phyloP scores from a whole-genome alignment of 225 moss, liverwort and hornwort species.

The Sphagnum tenellum region DNA sequence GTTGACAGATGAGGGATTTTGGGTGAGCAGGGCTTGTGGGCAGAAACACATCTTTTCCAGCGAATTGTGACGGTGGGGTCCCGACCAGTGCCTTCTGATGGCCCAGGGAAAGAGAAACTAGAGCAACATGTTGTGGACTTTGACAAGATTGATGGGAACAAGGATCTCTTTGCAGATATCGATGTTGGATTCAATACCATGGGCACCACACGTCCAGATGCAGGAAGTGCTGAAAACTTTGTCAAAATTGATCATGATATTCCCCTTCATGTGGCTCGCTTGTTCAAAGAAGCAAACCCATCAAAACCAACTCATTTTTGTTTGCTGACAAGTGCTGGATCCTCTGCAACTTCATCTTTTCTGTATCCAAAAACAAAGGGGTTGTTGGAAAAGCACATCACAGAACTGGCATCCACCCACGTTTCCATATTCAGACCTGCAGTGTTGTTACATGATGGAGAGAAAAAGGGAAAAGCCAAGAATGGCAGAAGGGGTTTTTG shows the following conservation, averaged over 20 bases:
- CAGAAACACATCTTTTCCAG: conserved; percentile 24
- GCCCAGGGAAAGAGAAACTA: conserved; percentile 52
- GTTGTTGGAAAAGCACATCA: conserved; percentile 30
- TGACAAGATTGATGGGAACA: conserved; percentile 40
- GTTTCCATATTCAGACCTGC: conserved; percentile 35
- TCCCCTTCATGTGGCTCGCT: conserved; percentile 31
- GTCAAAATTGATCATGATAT: conserved; percentile 44
- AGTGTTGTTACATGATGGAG: conserved; percentile 29
- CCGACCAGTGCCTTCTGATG: conserved; percentile 39
- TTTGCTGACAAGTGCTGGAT: conserved; percentile 14
- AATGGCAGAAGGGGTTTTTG: conserved; percentile 10
- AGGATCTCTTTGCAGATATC: conserved; percentile 31
- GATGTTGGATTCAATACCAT: conserved; percentile 48
- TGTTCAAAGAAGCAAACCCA: conserved; percentile 46
- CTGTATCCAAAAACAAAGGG: conserved; percentile 43
- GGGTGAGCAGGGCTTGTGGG: conserved; percentile 33
- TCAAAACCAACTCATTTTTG: conserved; percentile 27
- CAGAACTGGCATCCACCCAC: conserved; percentile 23
- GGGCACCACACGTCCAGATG: conserved; percentile 39
- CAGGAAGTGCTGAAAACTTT: conserved; percentile 39
- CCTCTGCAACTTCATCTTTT: conserved; percentile 27
- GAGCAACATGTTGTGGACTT: conserved; percentile 53
- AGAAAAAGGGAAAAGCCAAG: conserved; percentile 33
- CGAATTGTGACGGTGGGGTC: conserved; percentile 37
- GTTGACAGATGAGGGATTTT: not conserved